Conservation (phyloP, 2,329 filamentous ascomycete species). For the Fusarium concolor region DNA sequence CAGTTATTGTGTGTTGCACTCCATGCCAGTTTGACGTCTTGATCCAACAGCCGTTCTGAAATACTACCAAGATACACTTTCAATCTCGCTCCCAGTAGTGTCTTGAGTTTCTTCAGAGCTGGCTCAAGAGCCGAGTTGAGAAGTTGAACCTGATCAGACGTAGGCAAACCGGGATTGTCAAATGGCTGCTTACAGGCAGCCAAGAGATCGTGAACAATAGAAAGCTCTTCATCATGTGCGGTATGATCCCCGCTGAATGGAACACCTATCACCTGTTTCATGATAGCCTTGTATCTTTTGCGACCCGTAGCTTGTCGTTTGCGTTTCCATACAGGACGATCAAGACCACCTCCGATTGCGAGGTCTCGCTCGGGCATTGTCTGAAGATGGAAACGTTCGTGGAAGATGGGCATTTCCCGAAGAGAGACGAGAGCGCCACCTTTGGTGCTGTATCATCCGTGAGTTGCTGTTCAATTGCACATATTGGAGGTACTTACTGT, state of each 20-base stretch:
- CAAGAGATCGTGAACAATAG: slow-evolving; percentile 47
- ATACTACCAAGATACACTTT: slow-evolving; percentile 50
- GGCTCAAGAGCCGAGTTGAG: slow-evolving; percentile 31
- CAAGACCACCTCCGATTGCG: slow-evolving; percentile 27
- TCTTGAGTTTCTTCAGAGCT: slow-evolving; percentile 37
- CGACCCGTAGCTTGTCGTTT: slow-evolving; percentile 10
- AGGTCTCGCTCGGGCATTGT: slow-evolving; percentile 29
- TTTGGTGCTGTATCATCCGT: slow-evolving; percentile 34
- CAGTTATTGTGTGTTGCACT: slow-evolving; percentile 51
- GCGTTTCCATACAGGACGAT: slow-evolving; percentile 27
- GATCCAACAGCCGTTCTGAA: slow-evolving; percentile 45
- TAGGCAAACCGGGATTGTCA: slow-evolving; percentile 36
- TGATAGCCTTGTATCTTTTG: slow-evolving; percentile 53
- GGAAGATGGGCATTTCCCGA: slow-evolving; percentile 36
- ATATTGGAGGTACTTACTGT: slow-evolving; percentile 46
- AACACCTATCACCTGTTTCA: slow-evolving; percentile 56
- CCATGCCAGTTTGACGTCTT: slow-evolving; percentile 48
- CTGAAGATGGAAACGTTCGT: slow-evolving; percentile 40
- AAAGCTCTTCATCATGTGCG: slow-evolving; percentile 39
- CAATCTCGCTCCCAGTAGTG: slow-evolving; percentile 41
- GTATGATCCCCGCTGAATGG: slow-evolving; percentile 50
- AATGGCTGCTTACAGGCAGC: slow-evolving; percentile 39
- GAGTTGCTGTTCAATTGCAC: background rate
- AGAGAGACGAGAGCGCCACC: slow-evolving; percentile 46
- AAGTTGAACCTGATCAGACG: slow-evolving; percentile 17